Conservation (phyloP, 495 filamentous ascomycete species). For the Articulospora tetracladia region DNA sequence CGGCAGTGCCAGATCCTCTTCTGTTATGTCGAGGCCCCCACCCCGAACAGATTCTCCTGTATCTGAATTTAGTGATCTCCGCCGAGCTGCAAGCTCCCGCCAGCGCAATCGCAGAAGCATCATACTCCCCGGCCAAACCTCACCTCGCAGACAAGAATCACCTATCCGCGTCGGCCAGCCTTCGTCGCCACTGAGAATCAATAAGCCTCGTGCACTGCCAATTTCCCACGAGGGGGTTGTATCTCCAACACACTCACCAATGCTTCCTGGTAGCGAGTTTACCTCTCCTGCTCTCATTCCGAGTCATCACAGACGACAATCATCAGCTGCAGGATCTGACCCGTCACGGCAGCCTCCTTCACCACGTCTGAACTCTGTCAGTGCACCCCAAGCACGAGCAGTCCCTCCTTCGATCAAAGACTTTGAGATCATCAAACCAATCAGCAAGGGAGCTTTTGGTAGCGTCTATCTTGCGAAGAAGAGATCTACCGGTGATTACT, state of each 20-base stretch:
- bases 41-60: constrained; percentile 82
- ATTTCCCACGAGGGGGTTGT: constrained; percentile 68
- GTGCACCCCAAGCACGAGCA: constrained; percentile 73
- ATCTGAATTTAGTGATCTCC: constrained; percentile 73
- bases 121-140: constrained; percentile 68
- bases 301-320: constrained; percentile 85
- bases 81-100: constrained; percentile 61
- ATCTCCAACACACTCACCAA: constrained; percentile 86
- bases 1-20: constrained; percentile 78
- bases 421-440: constrained; percentile 98
- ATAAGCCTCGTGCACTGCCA: constrained; percentile 73
- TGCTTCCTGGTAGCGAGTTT: constrained; percentile 76
- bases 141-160: constrained; percentile 80
- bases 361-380: constrained; percentile 69
- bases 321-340: constrained; percentile 79
- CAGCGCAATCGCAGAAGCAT: constrained; percentile 83
- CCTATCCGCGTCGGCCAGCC: constrained; percentile 70
- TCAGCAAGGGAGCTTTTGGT: constrained; percentile 97
- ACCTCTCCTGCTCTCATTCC: constrained; percentile 59
- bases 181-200: constrained; percentile 81
- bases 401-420: constrained; percentile 95
- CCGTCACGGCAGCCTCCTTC: constrained; percentile 68
- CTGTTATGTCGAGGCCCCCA: constrained; percentile 56
- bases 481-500: constrained; percentile 97
- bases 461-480: constrained; percentile 98